Conservation (phyloP, 139 green algal species). For the Tetraselmis striata region DNA sequence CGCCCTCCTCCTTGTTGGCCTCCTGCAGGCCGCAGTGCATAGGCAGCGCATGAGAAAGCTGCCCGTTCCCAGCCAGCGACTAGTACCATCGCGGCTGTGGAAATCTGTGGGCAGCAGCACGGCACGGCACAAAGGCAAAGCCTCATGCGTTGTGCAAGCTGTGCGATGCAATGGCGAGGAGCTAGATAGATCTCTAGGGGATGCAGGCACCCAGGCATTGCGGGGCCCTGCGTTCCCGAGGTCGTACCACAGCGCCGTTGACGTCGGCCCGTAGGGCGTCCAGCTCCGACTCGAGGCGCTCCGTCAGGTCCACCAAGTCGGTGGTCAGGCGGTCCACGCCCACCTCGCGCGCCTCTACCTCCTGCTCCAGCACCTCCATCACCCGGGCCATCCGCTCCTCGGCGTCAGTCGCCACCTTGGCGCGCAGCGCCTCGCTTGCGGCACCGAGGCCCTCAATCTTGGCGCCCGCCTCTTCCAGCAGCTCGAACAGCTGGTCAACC, state of each 20-base stretch:
- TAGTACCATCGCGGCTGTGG: too few species aligned
- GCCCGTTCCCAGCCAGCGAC: too few species aligned
- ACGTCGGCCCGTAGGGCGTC: background rate
- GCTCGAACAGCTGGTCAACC: background rate
- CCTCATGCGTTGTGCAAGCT: too few species aligned
- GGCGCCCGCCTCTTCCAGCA: background rate
- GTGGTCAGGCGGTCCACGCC: background rate
- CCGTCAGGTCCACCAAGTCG: background rate
- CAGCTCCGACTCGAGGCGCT: background rate
- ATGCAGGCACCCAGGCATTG: too few species aligned
- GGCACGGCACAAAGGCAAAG: background rate
- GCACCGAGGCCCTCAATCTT: background rate
- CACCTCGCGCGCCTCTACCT: background rate
- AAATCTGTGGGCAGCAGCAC: background rate
- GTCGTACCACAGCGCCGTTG: background rate
- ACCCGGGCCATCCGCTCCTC: background rate
- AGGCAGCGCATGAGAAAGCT: too few species aligned
- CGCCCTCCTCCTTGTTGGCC: background rate
- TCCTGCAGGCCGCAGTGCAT: too few species aligned
- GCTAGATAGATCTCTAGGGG: too few species aligned
- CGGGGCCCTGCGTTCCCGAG: too few species aligned
- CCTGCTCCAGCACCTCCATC: background rate
- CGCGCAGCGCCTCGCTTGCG: background rate
- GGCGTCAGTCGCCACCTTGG: too few species aligned
- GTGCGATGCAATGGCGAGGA: too few species aligned